Percentiles rank a stretch among this genome's conserved stretches.
Conservation (phyloP, 345 rosid genomes). For the Aurinia saxatilis region DNA sequence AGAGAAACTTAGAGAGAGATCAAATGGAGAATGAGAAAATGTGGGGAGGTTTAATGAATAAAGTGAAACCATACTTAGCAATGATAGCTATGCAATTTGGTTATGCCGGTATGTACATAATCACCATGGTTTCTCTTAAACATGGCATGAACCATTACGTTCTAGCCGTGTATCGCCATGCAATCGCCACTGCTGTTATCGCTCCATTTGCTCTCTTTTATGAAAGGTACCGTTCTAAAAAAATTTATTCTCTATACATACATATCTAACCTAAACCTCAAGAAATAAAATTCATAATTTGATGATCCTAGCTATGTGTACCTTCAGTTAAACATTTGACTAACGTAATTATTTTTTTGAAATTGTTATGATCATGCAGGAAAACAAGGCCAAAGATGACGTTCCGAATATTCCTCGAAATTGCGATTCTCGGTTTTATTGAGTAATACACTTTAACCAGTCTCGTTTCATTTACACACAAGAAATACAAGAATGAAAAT, state of each 20-base stretch:
- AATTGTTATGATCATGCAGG: constrained; percentile 36
- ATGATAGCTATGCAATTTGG: constrained; percentile 83
- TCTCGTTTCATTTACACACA: neutral
- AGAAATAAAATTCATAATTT: neutral
- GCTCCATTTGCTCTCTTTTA: constrained; percentile 77
- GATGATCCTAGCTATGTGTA: neutral
- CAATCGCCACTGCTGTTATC: constrained; percentile 56
- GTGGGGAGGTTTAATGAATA: constrained; percentile 32
- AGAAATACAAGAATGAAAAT: neutral
- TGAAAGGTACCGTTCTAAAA: constrained; percentile 58
- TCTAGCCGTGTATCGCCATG: constrained; percentile 75
- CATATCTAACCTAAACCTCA: too few relatives aligned
- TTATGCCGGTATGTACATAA: constrained; percentile 82
- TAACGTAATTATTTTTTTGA: neutral
- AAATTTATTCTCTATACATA: too few relatives aligned
- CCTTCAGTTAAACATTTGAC: neutral
- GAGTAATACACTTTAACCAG: constrained; percentile 47
- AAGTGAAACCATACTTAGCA: constrained; percentile 59
- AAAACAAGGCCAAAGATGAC: constrained; percentile 88
- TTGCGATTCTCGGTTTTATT: constrained; percentile 64
- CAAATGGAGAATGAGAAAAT: constrained; percentile 24
- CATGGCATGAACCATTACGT: constrained; percentile 78
- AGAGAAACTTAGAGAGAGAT: constrained; percentile 1
- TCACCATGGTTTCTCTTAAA: constrained; percentile 64
- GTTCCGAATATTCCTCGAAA: constrained; percentile 56